A percentile compares a stretch with the other conserved stretches of the same genome.
Evolutionary conservation across 768 basidiomycete species (phyloP).

Genomic region (Naganishia kalamii): DNA sequence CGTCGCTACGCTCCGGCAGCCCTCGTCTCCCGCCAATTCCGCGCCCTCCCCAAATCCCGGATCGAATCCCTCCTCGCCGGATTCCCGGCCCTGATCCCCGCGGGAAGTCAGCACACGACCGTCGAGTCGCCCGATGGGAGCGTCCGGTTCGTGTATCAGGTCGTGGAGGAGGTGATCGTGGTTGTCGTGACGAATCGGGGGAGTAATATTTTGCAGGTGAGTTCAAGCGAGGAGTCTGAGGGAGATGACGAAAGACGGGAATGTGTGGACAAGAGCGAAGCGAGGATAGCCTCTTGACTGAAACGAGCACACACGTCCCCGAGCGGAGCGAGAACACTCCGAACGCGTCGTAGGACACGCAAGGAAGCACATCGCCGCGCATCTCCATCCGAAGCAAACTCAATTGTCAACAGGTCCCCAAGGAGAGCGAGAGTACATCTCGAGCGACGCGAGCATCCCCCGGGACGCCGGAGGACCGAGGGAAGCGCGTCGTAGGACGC

Average conservation of each 20-base stretch:
- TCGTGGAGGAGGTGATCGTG: slow-evolving; percentile 92
- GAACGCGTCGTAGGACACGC: neutral
- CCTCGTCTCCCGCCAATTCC: slow-evolving; percentile 91
- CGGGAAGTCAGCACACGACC: slow-evolving; percentile 91
- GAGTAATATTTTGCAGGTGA: slow-evolving; percentile 83
- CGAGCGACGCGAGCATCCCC: too few relatives aligned
- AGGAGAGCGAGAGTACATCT: too few relatives aligned
- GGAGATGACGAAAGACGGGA: neutral
- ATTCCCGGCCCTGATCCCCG: slow-evolving; percentile 93
- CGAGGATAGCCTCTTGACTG: neutral
- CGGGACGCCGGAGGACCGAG: too few relatives aligned
- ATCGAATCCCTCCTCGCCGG: slow-evolving; percentile 94
- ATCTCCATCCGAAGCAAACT: too few relatives aligned
- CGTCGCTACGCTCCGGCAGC: slow-evolving; percentile 51
- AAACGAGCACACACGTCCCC: neutral
- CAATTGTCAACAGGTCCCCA: too few relatives aligned
- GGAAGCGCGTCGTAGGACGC: too few relatives aligned
- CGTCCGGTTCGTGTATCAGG: slow-evolving; percentile 93
- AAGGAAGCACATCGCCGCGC: neutral
- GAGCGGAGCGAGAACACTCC: neutral
- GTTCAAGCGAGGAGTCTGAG: slow-evolving; percentile 3
- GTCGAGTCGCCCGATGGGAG: slow-evolving; percentile 73
- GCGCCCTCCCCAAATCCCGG: slow-evolving; percentile 73
- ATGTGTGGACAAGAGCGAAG: neutral
- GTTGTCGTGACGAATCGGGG: slow-evolving; percentile 96